A percentile compares a stretch with the other conserved stretches of the same genome.
Evolutionary conservation across 768 basidiomycete genomes (phyloP).

Genomic region (Boletus rex-veris): DNA sequence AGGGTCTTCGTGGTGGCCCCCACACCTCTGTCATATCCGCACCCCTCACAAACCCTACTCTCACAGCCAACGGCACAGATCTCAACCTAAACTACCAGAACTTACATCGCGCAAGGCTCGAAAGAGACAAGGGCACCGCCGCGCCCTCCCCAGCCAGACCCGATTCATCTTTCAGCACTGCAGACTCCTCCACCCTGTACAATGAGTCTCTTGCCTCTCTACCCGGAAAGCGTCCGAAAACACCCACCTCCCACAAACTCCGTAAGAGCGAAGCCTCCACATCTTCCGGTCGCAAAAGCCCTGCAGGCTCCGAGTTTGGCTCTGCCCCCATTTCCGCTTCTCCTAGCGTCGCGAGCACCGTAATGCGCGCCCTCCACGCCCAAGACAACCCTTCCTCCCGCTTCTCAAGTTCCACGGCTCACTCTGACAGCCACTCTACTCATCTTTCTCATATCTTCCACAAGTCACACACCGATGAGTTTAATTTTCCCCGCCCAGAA

Average conservation of each 20-base stretch:
- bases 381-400: conserved; percentile 61
- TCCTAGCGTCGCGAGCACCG: conserved; percentile 29
- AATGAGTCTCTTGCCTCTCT: conserved; percentile 45
- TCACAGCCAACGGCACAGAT: conserved; percentile 69
- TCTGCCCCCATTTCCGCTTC: conserved; percentile 37
- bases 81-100: conserved; percentile 61
- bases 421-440: conserved; percentile 46
- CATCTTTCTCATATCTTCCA: conserved; percentile 52
- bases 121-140: conserved; percentile 47
- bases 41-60: conserved; percentile 78
- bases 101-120: conserved; percentile 47
- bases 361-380: conserved; percentile 50
- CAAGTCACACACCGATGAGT: conserved; percentile 53
- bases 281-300: conserved; percentile 47
- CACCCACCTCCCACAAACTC: conserved; percentile 33
- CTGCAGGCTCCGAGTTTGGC: conserved; percentile 53
- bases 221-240: conserved; percentile 36
- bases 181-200: conserved; percentile 58
- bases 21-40: conserved; percentile 56
- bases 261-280: conserved; percentile 56
- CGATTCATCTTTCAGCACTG: conserved; percentile 50
- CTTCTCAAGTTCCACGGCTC: conserved; percentile 41
- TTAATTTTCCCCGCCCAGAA: conserved; percentile 73
- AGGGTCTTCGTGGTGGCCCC: conserved; percentile 45
- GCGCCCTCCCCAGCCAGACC: conserved; percentile 35